Base-by-base conservation (phyloP, 257 asterid genomes). In the Nicotiana benthamiana region DNA sequence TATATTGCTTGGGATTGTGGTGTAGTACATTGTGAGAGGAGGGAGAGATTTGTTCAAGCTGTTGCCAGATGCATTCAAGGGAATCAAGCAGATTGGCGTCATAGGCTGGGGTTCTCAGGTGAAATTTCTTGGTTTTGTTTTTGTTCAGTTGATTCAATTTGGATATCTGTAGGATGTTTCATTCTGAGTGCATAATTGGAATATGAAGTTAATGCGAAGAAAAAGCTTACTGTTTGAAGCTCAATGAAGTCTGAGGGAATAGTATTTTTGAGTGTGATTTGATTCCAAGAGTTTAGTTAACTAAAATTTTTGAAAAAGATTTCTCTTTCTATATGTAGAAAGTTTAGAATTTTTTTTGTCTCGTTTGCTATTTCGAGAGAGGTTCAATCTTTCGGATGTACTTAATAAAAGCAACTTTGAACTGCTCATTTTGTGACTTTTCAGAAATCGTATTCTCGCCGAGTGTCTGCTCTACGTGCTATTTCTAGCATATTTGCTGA, bases 21-120 rank as follows among this genome's bases (percentile, higher is more conserved):
- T 86, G 84, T 57, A 93, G 99, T 93, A 87, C 88, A 93, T 95
- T 88, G 99, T 95, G 83, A 90, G 90, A 87, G 99, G 99, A 86
- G 99, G 99, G 40, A 95, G 99, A 86, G 86, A 95, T 79, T 85
- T 95, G 91, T 95, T 95, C 90, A 88, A 86, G 75, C 56, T 88
- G 83, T 84, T 95, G 88, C 97, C 98, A 0, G 97, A 93, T 79
- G 97, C 99, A 53, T 95, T 95, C 84, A 95, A 93, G 87, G 97
- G 97, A 26, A 84, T 95, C 59, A 95, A 95, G 88, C 99, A 95
- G 91, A 93, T 95, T 86, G 99, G 99, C 52, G 98, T 93, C 60
- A 93, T 95, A 53, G 99, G 99, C 53, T 95, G 99, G 99, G 99
- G 99, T 26, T 95, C 99, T 22, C 97, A 95, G 97, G 99, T 95